These are phyloP conservation scores for Eutrema yunnanense DNA, from an alignment of 345 rosid species.

Conservation along the genomic window DNA sequence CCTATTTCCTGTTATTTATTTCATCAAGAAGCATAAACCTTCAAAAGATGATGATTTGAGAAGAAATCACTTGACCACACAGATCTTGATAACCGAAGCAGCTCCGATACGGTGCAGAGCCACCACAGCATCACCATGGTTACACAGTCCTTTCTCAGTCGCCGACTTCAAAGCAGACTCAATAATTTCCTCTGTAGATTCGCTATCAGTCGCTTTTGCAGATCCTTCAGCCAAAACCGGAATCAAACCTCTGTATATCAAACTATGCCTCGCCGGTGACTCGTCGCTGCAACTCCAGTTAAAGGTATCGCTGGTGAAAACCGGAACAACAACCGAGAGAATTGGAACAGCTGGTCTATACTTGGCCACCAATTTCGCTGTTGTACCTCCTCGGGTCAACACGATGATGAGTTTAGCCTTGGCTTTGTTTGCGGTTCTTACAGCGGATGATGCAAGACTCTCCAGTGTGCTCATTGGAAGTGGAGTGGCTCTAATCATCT, in stretches of 20 bases:
- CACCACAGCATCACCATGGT: constrained; percentile 15
- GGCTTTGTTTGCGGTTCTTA: constrained; percentile 14
- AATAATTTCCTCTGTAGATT: constrained; percentile 12
- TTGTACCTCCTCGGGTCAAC: constrained; percentile 13
- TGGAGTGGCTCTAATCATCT: constrained; percentile 16
- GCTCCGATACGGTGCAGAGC: constrained; percentile 16
- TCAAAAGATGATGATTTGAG: not conserved
- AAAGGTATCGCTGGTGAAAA: constrained; percentile 9
- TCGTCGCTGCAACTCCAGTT: constrained; percentile 18
- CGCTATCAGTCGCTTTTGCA: constrained; percentile 4
- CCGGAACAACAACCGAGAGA: constrained; percentile 13
- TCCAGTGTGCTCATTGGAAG: constrained; percentile 16
- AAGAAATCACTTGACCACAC: constrained; percentile 7
- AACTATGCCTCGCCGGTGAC: constrained; percentile 15
- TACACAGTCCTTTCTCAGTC: constrained; percentile 10
- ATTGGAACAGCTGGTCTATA: constrained; percentile 15
- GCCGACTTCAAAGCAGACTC: constrained; percentile 15
- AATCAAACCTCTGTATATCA: constrained; percentile 11
- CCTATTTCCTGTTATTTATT: not conserved
- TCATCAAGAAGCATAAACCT: not conserved
- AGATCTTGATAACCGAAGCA: constrained; percentile 21
- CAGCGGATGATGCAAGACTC: constrained; percentile 16
- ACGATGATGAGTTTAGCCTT: constrained; percentile 13
- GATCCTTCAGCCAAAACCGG: constrained; percentile 14
- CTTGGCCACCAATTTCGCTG: constrained; percentile 10